phyloP scores from a whole-genome alignment of 176 grass and related monocot genomes.

The Alopecurus myosuroides region DNA sequence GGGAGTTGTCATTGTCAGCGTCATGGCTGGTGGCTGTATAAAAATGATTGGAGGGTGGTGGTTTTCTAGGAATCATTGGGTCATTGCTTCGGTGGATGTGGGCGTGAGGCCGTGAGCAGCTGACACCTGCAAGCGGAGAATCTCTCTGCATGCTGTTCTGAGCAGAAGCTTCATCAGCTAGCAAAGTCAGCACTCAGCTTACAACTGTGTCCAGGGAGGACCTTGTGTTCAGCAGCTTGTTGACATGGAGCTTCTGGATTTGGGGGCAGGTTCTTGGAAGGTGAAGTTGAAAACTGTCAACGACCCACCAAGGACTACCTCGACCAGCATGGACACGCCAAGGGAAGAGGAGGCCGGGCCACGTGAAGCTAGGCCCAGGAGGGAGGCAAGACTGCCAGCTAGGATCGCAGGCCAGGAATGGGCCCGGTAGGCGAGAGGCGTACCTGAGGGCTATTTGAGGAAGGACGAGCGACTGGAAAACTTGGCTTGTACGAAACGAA shows the following conservation, averaged over 20 bases:
- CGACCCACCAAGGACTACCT: no score
- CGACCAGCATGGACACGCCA: no score
- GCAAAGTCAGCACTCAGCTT: slow-evolving; percentile 7
- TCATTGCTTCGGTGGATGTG: background rate
- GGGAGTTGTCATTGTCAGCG: background rate
- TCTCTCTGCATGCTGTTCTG: slow-evolving; percentile 7
- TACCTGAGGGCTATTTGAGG: no score
- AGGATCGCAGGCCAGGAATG: no score
- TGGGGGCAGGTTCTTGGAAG: slow-evolving; percentile 42
- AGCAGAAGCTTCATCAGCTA: background rate
- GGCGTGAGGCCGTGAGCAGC: background rate
- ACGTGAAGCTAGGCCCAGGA: no score
- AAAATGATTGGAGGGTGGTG: slow-evolving; percentile 24
- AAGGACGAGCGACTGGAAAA: no score
- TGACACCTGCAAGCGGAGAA: slow-evolving; percentile 27
- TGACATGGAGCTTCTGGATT: slow-evolving; percentile 25
- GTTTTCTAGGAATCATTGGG: slow-evolving; percentile 33
- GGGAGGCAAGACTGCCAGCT: no score
- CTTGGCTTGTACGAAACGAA: no score
- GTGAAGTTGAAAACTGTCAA: slow-evolving; percentile 17
- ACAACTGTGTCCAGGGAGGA: slow-evolving; percentile 33
- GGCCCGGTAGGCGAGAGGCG: no score
- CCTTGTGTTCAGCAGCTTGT: slow-evolving; percentile 28
- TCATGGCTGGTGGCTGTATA: slow-evolving; percentile 27
- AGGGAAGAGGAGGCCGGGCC: no score